Base-by-base conservation (phyloP, 2,329 filamentous ascomycete species). In the Pseudogymnoascus sp. region DNA sequence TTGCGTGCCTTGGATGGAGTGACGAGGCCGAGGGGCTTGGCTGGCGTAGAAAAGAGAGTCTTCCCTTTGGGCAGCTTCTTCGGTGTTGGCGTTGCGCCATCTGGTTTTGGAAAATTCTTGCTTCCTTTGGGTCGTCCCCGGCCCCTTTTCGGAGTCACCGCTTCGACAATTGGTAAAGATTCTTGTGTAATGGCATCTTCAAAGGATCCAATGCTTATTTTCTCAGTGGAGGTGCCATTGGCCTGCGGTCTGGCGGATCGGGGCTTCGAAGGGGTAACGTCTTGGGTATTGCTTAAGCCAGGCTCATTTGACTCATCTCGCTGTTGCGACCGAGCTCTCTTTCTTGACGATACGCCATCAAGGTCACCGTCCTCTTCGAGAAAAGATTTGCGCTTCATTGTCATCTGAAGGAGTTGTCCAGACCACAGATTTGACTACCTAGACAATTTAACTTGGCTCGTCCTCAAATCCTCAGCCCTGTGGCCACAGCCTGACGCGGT, bases 31-130 rank as follows among this genome's bases (percentile, higher is more conserved):
- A 42, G n/a, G 2, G 38, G 22, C 33, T 62, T 67, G 25, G 39
- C 35, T 12, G 71, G 71, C 19, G 72, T 73, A 8, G 67, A 66
- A 55, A 72, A 73, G 7, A 71, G 66, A 38, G 63, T 69, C 35
- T 69, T 70, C 36, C 62, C 65, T 61, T 67, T 62, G 9, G 60
- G 22, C 9, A 52, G 52, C 30, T 68, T 68, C 12, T 30, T 68
- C 16, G 70, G 68, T 5, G 67, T 71, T 2, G 61, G 19, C 2
- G 55, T 59, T 28, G 23, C 23, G 23, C 45, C 45, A 9, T 52
- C 45, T 9, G 45, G 23, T 6, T 52, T 52, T 52, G 45, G 45
- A 5, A 52, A n/a, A 7, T 52, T 52, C 55, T 59, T 59, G 55
- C 55, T 35, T 22, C 55, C 55, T 23, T 39, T 59, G 16, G 30